Base-by-base conservation (phyloP, 2,329 filamentous ascomycete genomes). In the Aspergillus sergii region DNA sequence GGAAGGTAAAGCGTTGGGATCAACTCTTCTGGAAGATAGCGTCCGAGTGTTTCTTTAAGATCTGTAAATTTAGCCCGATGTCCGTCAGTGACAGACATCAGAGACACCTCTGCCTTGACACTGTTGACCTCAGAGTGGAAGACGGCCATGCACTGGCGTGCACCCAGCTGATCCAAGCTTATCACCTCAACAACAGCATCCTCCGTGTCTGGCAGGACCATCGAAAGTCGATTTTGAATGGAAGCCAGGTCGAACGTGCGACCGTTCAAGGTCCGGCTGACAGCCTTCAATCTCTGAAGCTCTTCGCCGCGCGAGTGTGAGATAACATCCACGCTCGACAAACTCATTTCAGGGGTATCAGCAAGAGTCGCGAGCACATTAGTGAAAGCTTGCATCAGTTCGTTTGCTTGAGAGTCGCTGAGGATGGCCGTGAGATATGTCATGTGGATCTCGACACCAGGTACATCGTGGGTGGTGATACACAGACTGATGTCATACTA, bases 381-480 rank as follows among this genome's bases (percentile, higher is more conserved):
- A 5, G 23, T 50, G 26, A 50, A 50, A 12, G 46, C 26, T 19
- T 28, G 23, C 46, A 50, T 50, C 46, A 50, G 46, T 16, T 50
- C 46, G 16, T n/a, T 26, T 30, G 46, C 46, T 50, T 50, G 46
- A 4, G 26, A 28, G 6, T n/a, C 26, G 21, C 46, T 50, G 12
- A 50, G 46, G 4, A 50, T 50, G 16, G 46, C 46, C 26, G 23
- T 50, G 3, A 30, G 46, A 50, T 50, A 50, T 41, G 54, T 41
- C 54, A 56, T 39, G 36, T 56, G 46, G 23, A 50, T 50, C 46
- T 50, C 46, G 10, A 50, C 46, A 32, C 46, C 46, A 50, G 46
- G 23, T n/a, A 41, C 45, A 32, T 50, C 23, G 45, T 32, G n/a
- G 6, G 21, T 39, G 43, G 45, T 48, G n/a, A 59, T 59, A 28